phyloP scores from a whole-genome alignment of 2,329 filamentous ascomycete genomes.

The Ceratocystis lukuohia region DNA sequence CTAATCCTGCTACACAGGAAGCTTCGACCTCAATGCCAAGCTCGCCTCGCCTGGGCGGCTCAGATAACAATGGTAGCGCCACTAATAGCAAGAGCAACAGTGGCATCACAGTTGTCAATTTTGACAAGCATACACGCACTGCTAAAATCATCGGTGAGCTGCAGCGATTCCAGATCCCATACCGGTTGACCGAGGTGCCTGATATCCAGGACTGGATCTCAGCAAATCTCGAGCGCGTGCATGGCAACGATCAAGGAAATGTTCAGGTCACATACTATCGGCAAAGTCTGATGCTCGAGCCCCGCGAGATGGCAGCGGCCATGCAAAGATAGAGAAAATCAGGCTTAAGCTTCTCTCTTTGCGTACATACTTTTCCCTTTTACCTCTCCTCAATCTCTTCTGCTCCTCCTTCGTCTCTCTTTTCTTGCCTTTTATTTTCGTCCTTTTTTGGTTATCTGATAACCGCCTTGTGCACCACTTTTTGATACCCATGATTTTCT shows the following conservation, averaged over 20 bases:
- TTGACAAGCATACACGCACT: slow-evolving; percentile 90
- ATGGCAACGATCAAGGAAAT: slow-evolving; percentile 42
- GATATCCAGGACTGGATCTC: slow-evolving; percentile 93
- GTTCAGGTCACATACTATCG: slow-evolving; percentile 58
- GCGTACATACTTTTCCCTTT: background rate
- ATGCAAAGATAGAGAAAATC: slow-evolving; percentile 25
- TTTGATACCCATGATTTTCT: slow-evolving; percentile 21
- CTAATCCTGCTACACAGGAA: slow-evolving; percentile 24
- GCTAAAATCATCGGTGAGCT: slow-evolving; percentile 92
- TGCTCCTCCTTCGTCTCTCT: background rate
- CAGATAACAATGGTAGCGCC: background rate
- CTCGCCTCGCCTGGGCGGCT: slow-evolving; percentile 35
- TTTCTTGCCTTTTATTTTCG: slow-evolving; percentile 6
- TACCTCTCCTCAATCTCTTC: background rate
- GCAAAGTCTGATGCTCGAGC: slow-evolving; percentile 73
- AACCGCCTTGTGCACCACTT: slow-evolving; percentile 20
- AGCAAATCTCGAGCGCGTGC: slow-evolving; percentile 64
- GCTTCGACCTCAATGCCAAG: slow-evolving; percentile 42
- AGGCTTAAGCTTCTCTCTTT: background rate
- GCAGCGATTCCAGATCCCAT: slow-evolving; percentile 91
- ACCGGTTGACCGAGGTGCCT: slow-evolving; percentile 65
- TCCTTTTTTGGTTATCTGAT: slow-evolving; percentile 6
- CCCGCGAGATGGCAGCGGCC: slow-evolving; percentile 40
- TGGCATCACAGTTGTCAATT: slow-evolving; percentile 77
- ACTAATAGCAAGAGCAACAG: slow-evolving; percentile 35